phyloP scores from a whole-genome alignment of 768 basidiomycete genomes.

The Termitomyces bulborhizus region DNA sequence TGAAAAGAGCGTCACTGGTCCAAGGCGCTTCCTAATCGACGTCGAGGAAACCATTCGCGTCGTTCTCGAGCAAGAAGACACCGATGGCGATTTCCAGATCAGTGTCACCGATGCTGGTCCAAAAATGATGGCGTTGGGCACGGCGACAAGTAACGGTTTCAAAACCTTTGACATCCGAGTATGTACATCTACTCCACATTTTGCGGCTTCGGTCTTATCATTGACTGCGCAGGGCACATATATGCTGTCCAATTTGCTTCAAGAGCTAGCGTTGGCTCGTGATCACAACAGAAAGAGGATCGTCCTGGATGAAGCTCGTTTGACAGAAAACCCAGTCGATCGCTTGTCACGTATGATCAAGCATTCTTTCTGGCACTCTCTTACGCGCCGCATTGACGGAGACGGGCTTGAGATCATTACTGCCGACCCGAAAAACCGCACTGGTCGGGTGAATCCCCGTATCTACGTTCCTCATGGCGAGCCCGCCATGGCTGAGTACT shows the following conservation, averaged over 20 bases:
- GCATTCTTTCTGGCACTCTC: constrained; percentile 96
- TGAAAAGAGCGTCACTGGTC: constrained; percentile 74
- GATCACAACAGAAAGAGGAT: constrained; percentile 95
- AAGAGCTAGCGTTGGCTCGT: constrained; percentile 93
- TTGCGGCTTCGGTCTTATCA: constrained; percentile 5
- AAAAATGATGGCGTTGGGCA: constrained; percentile 93
- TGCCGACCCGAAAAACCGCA: constrained; percentile 96
- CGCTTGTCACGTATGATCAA: constrained; percentile 96
- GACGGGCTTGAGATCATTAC: constrained; percentile 97
- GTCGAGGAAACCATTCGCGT: constrained; percentile 97
- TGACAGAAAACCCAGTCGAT: constrained; percentile 97
- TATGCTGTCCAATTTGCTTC: constrained; percentile 98
- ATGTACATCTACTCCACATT: constrained; percentile 17
- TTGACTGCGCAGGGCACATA: constrained; percentile 74
- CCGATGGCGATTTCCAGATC: constrained; percentile 95
- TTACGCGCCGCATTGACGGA: constrained; percentile 94
- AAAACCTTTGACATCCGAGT: constrained; percentile 96
- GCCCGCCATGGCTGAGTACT: constrained; percentile 93
- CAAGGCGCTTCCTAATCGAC: constrained; percentile 90
- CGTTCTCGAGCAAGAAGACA: constrained; percentile 96
- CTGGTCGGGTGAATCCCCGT: constrained; percentile 80
- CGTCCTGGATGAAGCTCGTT: constrained; percentile 96
- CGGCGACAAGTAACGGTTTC: constrained; percentile 96
- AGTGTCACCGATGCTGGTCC: constrained; percentile 95
- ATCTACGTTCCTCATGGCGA: constrained; percentile 95